Conservation (phyloP, 345 rosid species). For the Corymbia maculata region DNA sequence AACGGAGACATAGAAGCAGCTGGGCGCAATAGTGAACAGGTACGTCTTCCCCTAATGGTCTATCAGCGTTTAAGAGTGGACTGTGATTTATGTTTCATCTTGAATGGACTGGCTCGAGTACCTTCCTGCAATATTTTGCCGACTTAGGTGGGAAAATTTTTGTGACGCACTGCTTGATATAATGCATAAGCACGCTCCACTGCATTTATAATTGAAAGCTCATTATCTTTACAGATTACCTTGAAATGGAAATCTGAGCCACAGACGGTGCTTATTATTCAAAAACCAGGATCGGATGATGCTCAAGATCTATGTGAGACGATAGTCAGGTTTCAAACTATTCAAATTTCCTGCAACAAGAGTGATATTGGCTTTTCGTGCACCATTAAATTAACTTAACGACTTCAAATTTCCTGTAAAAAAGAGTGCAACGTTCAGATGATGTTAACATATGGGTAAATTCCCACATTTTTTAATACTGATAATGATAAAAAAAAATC, state of each 20-base stretch:
- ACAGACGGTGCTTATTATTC: conserved; percentile 76
- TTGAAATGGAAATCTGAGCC: conserved; percentile 87
- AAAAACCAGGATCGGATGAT: conserved; percentile 77
- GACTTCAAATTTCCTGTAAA: not conserved
- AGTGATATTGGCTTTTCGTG: not conserved
- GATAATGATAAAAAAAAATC: not conserved
- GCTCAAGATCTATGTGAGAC: conserved; percentile 63
- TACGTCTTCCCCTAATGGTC: not conserved
- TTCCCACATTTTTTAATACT: not conserved
- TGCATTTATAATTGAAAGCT: conserved; percentile 8
- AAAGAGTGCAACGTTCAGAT: not conserved
- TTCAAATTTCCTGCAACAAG: not conserved
- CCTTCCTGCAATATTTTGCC: not conserved
- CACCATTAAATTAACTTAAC: not conserved
- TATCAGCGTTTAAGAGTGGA: not conserved
- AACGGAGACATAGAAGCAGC: conserved; percentile 81
- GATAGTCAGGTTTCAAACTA: conserved; percentile 62
- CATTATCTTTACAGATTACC: conserved; percentile 58
- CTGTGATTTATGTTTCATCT: not conserved
- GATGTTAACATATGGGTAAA: not conserved
- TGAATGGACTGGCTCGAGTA: not conserved
- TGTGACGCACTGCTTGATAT: not conserved
- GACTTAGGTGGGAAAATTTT: not conserved
- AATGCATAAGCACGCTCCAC: not conserved
- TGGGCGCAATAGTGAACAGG: conserved; percentile 92